Evolutionary conservation across 2,329 filamentous ascomycete species (phyloP).

Genomic region (Colletotrichum tofieldiae): DNA sequence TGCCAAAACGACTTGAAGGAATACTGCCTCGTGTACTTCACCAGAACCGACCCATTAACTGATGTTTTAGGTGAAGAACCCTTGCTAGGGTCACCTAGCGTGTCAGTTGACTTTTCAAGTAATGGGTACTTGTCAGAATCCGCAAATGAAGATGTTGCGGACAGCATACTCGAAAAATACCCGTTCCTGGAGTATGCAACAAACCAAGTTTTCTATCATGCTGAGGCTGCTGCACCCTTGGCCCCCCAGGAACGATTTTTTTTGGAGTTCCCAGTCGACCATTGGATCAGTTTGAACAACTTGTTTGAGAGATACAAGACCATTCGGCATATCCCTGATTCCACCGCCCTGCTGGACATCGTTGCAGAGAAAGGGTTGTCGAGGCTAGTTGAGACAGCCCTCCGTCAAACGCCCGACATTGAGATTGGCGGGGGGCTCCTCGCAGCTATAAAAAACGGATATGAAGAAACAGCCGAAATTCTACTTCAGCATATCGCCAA

Average conservation of each 20-base stretch:
- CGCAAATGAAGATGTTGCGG: no score
- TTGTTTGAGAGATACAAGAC: background rate
- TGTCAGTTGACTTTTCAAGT: background rate
- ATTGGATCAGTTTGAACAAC: conserved; percentile 2
- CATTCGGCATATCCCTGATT: rapidly evolving
- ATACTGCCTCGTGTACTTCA: conserved; percentile 13
- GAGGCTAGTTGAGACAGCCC: background rate
- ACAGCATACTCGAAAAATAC: background rate
- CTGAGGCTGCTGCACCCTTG: background rate
- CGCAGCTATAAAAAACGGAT: background rate
- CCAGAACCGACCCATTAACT: background rate
- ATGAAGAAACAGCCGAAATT: rapidly evolving
- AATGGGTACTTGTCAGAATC: no score
- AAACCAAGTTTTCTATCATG: background rate
- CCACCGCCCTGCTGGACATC: background rate
- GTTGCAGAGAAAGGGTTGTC: rapidly evolving
- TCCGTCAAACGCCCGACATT: rapidly evolving
- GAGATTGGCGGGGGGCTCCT: rapidly evolving
- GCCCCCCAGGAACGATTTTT: background rate
- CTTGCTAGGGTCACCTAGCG: background rate
- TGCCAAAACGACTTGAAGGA: background rate
- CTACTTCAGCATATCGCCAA: background rate
- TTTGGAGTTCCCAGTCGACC: rapidly evolving
- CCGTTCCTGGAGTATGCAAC: conserved; percentile 23
- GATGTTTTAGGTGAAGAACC: background rate